phyloP scores from a whole-genome alignment of 2,329 filamentous ascomycete genomes.

The Verticillium longisporum region DNA sequence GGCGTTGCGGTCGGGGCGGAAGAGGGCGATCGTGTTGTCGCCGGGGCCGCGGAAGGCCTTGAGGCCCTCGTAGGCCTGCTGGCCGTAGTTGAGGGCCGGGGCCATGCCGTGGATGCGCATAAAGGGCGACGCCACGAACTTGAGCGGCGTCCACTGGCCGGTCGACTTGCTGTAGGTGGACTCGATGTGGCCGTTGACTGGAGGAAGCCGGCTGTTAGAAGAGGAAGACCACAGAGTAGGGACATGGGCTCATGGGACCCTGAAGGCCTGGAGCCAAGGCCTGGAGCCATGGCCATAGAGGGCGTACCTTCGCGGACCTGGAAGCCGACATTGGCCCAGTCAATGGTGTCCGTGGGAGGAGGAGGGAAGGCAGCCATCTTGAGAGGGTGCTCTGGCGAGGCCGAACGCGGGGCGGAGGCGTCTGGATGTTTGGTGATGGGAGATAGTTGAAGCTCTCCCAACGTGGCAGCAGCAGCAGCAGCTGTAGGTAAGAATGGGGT shows the following conservation, averaged over 20 bases:
- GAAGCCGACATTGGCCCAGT: conserved; percentile 94
- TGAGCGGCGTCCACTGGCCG: conserved; percentile 68
- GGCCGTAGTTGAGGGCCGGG: conserved; percentile 91
- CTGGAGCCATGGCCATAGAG: no score
- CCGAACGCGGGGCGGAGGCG: background rate
- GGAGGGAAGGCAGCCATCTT: conserved; percentile 62
- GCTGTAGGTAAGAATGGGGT: background rate
- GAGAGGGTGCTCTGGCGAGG: background rate
- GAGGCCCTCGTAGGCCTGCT: conserved; percentile 97
- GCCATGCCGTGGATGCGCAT: conserved; percentile 92
- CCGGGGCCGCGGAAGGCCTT: conserved; percentile 83
- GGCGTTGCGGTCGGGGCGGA: conserved; percentile 83
- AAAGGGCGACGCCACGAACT: conserved; percentile 76
- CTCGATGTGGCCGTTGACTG: conserved; percentile 92
- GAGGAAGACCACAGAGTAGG: background rate
- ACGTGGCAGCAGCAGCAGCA: no score
- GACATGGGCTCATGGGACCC: background rate
- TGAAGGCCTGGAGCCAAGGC: background rate
- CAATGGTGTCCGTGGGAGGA: conserved; percentile 71
- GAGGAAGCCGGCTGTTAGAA: background rate
- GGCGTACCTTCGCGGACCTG: conserved; percentile 74
- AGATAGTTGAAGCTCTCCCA: background rate
- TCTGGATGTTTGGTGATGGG: background rate
- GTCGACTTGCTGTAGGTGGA: conserved; percentile 71
- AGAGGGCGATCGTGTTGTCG: conserved; percentile 68